Conservation (phyloP, 495 filamentous ascomycete genomes). For the Hypoxylon rickii region DNA sequence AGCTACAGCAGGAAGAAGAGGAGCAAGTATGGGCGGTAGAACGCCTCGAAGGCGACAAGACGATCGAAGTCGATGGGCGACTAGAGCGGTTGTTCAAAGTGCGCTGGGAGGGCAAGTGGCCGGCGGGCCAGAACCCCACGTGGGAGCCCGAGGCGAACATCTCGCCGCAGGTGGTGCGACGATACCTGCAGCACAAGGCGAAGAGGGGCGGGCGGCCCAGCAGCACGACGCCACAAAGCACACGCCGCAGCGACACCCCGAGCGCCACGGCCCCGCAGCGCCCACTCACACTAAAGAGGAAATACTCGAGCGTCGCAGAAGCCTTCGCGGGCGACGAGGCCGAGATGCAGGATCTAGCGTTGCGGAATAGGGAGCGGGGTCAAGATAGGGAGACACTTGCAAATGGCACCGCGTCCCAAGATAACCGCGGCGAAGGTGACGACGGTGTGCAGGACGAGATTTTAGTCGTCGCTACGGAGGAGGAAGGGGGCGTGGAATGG, state of each 20-base stretch:
- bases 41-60: slow-evolving; percentile 42
- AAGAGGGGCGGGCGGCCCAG: no score
- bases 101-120: slow-evolving; percentile 55
- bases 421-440: slow-evolving; percentile 1
- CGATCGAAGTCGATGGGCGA: slow-evolving; percentile 34
- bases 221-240: background rate
- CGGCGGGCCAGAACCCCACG: slow-evolving; percentile 48
- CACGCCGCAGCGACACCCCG: no score
- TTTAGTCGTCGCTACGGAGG: slow-evolving; percentile 17
- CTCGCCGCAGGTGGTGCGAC: slow-evolving; percentile 31
- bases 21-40: slow-evolving; percentile 44
- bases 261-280: no score
- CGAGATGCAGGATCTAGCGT: no score
- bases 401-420: no score
- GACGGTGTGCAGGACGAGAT: no score
- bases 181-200: no score
- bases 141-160: slow-evolving; percentile 55
- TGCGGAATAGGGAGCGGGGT: no score
- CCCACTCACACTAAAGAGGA: slow-evolving; percentile 21
- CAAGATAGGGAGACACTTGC: no score
- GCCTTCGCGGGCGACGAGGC: slow-evolving; percentile 46
- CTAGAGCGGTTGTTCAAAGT: slow-evolving; percentile 44
- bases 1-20: slow-evolving; percentile 11
- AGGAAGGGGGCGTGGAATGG: background rate
- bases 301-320: slow-evolving; percentile 47